These are phyloP conservation scores for Lasiosphaeriaceae sp. DNA, from an alignment of 495 filamentous ascomycete species.

Conservation along the genomic window DNA sequence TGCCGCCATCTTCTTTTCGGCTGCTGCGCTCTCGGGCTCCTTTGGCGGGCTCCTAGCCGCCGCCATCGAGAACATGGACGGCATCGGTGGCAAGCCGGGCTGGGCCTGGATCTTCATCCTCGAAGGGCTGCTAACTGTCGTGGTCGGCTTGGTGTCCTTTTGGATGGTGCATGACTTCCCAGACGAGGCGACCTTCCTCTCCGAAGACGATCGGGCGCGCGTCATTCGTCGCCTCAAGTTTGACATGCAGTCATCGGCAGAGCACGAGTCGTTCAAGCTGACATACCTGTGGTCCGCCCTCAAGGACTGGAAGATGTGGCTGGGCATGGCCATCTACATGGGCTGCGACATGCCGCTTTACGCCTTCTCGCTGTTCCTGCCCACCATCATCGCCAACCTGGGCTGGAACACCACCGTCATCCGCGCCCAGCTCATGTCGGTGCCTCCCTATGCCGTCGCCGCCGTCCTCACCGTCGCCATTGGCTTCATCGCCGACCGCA, in stretches of 20 bases:
- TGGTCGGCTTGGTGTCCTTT: constrained; percentile 71
- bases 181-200: constrained; percentile 74
- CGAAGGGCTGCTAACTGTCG: constrained; percentile 70
- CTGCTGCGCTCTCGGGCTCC: constrained; percentile 77
- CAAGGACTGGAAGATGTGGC: constrained; percentile 85
- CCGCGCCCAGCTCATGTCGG: constrained; percentile 73
- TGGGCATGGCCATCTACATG: constrained; percentile 76
- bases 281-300: constrained; percentile 70
- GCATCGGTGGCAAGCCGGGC: constrained; percentile 58
- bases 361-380: constrained; percentile 86
- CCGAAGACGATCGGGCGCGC: constrained; percentile 63
- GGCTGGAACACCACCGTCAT: constrained; percentile 62
- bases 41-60: constrained; percentile 83
- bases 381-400: constrained; percentile 72
- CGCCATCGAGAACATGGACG: constrained; percentile 72
- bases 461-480: constrained; percentile 70
- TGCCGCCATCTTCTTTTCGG: constrained; percentile 84
- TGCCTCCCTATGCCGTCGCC: constrained; percentile 85
- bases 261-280: constrained; percentile 76
- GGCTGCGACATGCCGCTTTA: constrained; percentile 73
- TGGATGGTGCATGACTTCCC: constrained; percentile 92
- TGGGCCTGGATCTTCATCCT: constrained; percentile 88
- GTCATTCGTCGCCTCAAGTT: constrained; percentile 68
- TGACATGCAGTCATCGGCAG: constrained; percentile 75
- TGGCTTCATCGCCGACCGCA: constrained; percentile 78